Evolutionary conservation across 768 basidiomycete genomes (phyloP), one percentile per base, ranked within the genome.

Genomic region (Baorangia bicolor): DNA sequence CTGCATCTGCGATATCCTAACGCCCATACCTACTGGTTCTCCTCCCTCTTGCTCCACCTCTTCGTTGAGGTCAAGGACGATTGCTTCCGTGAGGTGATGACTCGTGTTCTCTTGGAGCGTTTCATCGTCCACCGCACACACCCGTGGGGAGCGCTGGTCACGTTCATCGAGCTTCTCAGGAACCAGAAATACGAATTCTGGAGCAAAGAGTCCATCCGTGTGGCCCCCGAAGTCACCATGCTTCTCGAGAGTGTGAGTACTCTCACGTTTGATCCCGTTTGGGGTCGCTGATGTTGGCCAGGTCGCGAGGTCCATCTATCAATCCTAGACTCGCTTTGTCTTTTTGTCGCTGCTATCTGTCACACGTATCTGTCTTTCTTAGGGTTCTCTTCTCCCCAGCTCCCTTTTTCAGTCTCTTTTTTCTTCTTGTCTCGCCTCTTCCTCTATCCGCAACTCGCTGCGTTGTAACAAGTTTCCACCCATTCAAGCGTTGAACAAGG

Each of bases 21-120:
- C 66, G 92, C 95, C 11, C 97, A 99, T 79, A 99, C 96, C 47
- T 89, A 93, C 72, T 99, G 95, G 94, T 98, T 96, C 81, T 92
- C 89, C 70, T 90, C 87, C 42, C 81, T 98, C 60, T 77, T 98
- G 51, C 82, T 98, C 49, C 84, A 94, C 69, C 82, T 96, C 41
- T 98, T 98, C 77, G 66, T 78, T 47, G 90, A 94, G 67, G 81
- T 90, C 58, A 83, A 85, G 65, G 84, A 85, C 57, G 89, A 90
- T 53, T 82, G 81, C 41, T 87, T 90, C 78, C 80, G 83, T 64
- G 91, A 94, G 69, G 82, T 92, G 60, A 81, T 90, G 76, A 90
- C 94, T 49, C 90, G 88, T 59, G 92, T 97, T 35, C 82, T 99
- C 34, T 78, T 98, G 63, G 96, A 98, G 69, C 85, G 94, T 34